These are phyloP conservation scores for Rhizophora mangle DNA, from an alignment of 345 rosid genomes.

Conservation along the genomic window DNA sequence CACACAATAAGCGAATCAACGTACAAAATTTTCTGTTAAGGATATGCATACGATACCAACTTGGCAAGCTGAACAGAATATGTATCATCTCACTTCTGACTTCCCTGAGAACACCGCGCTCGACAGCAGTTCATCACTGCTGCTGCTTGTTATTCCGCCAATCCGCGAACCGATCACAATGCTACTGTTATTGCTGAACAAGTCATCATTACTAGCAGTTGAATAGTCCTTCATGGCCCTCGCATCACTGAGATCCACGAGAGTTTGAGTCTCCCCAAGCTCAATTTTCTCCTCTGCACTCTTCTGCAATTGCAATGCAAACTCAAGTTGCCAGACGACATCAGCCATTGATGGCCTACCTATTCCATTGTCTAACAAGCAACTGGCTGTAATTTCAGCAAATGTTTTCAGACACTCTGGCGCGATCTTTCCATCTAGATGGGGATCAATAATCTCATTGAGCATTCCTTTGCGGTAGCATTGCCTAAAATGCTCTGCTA, in stretches of 20 bases:
- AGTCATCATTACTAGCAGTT: background rate
- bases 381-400: conserved; percentile 16
- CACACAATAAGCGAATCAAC: too few species aligned
- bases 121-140: background rate
- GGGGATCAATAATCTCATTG: conserved; percentile 22
- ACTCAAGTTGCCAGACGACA: conserved; percentile 18
- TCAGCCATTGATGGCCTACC: conserved; percentile 28
- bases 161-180: background rate
- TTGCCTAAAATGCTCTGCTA: conserved; percentile 16
- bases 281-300: conserved; percentile 2
- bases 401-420: conserved; percentile 18
- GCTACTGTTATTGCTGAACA: background rate
- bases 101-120: background rate
- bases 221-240: background rate
- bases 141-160: background rate
- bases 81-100: background rate
- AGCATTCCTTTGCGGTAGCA: conserved; percentile 14
- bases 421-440: conserved; percentile 1
- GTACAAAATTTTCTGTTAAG: too few species aligned
- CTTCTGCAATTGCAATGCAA: conserved; percentile 28
- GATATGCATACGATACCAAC: too few species aligned
- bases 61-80: too few species aligned
- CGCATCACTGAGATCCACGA: background rate
- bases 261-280: background rate
- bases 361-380: conserved; percentile 18